These are phyloP conservation scores for Candida jianshihensis DNA, from an alignment of 805 yeast genomes.

Conservation along the genomic window DNA sequence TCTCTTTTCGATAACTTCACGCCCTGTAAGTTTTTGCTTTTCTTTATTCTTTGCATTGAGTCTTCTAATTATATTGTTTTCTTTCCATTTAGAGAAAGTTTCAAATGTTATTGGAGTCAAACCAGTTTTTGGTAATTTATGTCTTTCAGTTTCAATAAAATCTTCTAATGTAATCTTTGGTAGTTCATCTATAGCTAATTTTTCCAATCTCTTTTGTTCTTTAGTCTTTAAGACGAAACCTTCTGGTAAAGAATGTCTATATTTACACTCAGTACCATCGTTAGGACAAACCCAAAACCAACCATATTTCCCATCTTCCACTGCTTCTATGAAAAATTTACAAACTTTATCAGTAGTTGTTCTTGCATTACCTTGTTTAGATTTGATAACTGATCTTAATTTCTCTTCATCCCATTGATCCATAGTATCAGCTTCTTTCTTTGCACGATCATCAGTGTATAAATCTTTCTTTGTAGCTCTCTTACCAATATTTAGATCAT, in stretches of 20 bases:
- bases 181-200: slow-evolving; percentile 71
- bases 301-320: slow-evolving; percentile 94
- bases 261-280: slow-evolving; percentile 88
- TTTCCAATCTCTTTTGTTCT: slow-evolving; percentile 88
- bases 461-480: slow-evolving; percentile 86
- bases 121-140: slow-evolving; percentile 59
- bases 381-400: slow-evolving; percentile 73
- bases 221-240: slow-evolving; percentile 96
- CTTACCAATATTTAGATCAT: slow-evolving; percentile 79
- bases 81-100: slow-evolving; percentile 78
- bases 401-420: slow-evolving; percentile 97
- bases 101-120: slow-evolving; percentile 85
- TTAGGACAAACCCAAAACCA: slow-evolving; percentile 99
- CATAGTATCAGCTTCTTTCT: slow-evolving; percentile 80
- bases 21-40: slow-evolving; percentile 54
- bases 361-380: slow-evolving; percentile 91
- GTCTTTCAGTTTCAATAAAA: slow-evolving; percentile 89
- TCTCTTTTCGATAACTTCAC: slow-evolving; percentile 58
- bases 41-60: slow-evolving; percentile 34
- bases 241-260: slow-evolving; percentile 91
- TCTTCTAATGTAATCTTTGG: slow-evolving; percentile 94
- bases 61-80: slow-evolving; percentile 54
- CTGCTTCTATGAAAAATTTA: slow-evolving; percentile 91
- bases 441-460: slow-evolving; percentile 76
- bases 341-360: slow-evolving; percentile 95